Base-by-base conservation (phyloP, 257 asterid genomes). In the Solanum infundibuliforme region DNA sequence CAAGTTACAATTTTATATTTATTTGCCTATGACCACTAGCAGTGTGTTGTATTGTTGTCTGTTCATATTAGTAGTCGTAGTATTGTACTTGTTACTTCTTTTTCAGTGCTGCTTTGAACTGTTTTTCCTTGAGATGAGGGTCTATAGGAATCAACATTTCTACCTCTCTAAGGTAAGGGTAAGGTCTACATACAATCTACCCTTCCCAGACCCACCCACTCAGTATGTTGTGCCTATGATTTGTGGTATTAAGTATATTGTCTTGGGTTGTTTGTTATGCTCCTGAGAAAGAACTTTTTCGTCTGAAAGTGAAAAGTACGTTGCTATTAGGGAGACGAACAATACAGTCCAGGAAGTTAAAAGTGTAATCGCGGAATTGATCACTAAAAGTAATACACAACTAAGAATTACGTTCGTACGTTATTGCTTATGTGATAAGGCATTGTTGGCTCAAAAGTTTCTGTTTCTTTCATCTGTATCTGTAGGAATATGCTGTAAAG, bases 401-500 rank as follows among this genome's bases (percentile, higher is more conserved):
- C 52, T 39, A 46, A 25, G 84, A 41, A 43, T 0, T 48, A 31
- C 18, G 1, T 48, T 81, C 68, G 16, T 81, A 29, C 2, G 36
- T 43, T 72, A 31, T n/a, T 41, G 35, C 65, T 14, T 43, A 48
- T 81, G 20, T 46, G 29, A 81, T 29, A 16, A 82, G 36, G 62
- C 9, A 10, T 18, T 29, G 85, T 41, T 39, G 46, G 12, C 13
- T 58, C 32, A 38, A 38, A 86, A 71, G 91, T 93, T 91, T 69
- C 71, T 46, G 5, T 11, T 46, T 86, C 32, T 21, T 58, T 71
- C 38, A 18, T 75, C 16, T 83, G 73, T 38, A 18, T 75, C 16
- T 83, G 73, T 38, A 92, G 95, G 90, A 82, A 43, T 92, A 93
- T 27, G 90, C 91, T 23, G 87, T 13, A 93, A 27, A 93, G 38